Conservation (phyloP, 352 stramenopile genomes). For the Phytophthora fragariae region DNA sequence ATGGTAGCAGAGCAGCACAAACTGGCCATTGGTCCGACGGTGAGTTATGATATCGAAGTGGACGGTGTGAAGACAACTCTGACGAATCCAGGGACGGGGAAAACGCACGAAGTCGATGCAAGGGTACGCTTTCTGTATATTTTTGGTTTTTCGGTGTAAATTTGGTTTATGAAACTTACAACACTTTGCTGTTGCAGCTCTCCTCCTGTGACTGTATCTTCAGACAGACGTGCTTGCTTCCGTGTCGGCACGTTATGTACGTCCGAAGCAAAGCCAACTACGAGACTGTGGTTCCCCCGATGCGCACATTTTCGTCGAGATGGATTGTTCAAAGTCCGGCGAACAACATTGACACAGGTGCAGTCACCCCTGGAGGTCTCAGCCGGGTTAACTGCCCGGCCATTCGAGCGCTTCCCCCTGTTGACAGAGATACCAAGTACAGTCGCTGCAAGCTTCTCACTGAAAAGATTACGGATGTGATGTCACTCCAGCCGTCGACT, state of each 20-base stretch:
- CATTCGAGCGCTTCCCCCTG: not conserved
- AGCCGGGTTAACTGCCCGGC: not conserved
- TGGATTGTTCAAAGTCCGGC: conserved; percentile 3
- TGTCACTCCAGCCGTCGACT: conserved; percentile 10
- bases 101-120: too few relatives aligned
- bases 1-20: too few relatives aligned
- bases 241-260: conserved; percentile 18
- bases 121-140: too few relatives aligned
- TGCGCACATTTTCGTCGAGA: not conserved
- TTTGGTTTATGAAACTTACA: too few relatives aligned
- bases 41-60: too few relatives aligned
- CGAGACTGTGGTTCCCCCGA: conserved; percentile 15
- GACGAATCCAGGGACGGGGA: too few relatives aligned
- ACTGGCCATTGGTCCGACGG: too few relatives aligned
- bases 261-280: conserved; percentile 2
- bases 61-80: too few relatives aligned
- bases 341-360: conserved; percentile 11
- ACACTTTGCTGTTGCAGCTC: too few relatives aligned
- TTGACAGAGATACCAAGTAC: conserved; percentile 4
- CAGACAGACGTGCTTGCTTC: not conserved
- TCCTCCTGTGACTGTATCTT: too few relatives aligned
- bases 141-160: too few relatives aligned
- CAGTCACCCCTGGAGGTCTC: not conserved
- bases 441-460: not conserved
- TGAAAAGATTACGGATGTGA: conserved; percentile 10